A percentile compares a stretch with the other conserved stretches of the same genome.
Conservation (phyloP, 108 stramenopile species). For the Skeletonema menzelii region DNA sequence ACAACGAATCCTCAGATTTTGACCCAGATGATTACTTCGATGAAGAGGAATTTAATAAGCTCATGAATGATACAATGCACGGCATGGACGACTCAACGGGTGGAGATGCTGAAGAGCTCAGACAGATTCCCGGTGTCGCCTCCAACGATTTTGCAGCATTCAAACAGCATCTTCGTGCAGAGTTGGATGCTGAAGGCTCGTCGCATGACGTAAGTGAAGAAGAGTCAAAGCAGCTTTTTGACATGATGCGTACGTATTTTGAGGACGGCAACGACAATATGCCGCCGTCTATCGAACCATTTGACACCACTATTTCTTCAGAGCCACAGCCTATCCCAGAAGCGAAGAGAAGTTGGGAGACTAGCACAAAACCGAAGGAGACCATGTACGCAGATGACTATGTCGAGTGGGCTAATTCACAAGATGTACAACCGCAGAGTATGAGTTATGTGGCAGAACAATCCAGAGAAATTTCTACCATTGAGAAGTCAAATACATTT, state of each 20-base stretch:
- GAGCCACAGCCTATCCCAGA: slow-evolving; percentile 1
- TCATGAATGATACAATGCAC: slow-evolving; percentile 51
- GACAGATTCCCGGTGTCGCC: slow-evolving; percentile 33
- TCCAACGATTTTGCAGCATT: slow-evolving; percentile 41
- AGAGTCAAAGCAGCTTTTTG: slow-evolving; percentile 61
- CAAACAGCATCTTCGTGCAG: slow-evolving; percentile 21
- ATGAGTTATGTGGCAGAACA: slow-evolving; percentile 1
- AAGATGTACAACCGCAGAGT: slow-evolving; percentile 4
- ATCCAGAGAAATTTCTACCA: not conserved
- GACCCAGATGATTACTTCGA: slow-evolving; percentile 47
- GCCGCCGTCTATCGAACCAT: not conserved
- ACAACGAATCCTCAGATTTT: slow-evolving; percentile 5
- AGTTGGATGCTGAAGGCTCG: slow-evolving; percentile 34
- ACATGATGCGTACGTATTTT: slow-evolving; percentile 50
- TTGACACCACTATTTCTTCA: not conserved
- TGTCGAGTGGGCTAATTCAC: slow-evolving; percentile 35
- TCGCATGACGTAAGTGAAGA: slow-evolving; percentile 46
- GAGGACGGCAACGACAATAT: slow-evolving; percentile 21
- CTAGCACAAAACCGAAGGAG: not conserved
- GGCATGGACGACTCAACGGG: slow-evolving; percentile 42
- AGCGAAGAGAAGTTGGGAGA: slow-evolving; percentile 4
- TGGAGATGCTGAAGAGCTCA: slow-evolving; percentile 40
- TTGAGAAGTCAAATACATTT: slow-evolving; percentile 5
- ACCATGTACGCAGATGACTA: slow-evolving; percentile 52
- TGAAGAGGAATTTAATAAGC: slow-evolving; percentile 57